phyloP scores from a whole-genome alignment of 441 rosid genomes.

The Adansonia grandidieri region DNA sequence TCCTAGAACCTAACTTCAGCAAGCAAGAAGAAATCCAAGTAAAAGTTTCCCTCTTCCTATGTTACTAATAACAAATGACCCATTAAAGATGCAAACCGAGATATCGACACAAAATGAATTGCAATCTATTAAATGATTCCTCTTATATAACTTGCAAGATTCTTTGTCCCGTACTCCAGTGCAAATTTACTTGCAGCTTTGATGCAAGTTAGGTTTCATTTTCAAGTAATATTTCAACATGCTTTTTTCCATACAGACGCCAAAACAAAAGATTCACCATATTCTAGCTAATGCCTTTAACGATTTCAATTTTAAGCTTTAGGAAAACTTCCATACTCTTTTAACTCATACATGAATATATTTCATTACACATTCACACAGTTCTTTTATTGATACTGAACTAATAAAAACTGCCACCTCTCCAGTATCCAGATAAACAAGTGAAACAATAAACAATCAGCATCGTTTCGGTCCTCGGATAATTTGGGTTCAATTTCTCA shows the following conservation, averaged over 20 bases:
- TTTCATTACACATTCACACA: not conserved
- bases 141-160: constrained; percentile 2
- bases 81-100: not conserved
- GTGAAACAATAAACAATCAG: not conserved
- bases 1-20: not conserved
- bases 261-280: no score
- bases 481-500: not conserved
- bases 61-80: not conserved
- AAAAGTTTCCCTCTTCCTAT: not conserved
- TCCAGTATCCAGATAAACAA: not conserved
- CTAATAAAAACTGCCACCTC: not conserved
- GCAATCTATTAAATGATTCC: not conserved
- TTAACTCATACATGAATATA: not conserved
- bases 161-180: not conserved
- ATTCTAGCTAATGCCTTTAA: not conserved
- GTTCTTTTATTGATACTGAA: not conserved
- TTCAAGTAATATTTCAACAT: not conserved
- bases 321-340: not conserved
- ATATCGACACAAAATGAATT: no score
- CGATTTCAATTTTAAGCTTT: not conserved
- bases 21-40: not conserved
- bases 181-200: not conserved
- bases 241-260: no score
- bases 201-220: not conserved
- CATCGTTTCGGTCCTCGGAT: not conserved